Evolutionary conservation across 2,329 filamentous ascomycete genomes (phyloP).

Genomic region (Pseudovirgaria hyperparasitica): DNA sequence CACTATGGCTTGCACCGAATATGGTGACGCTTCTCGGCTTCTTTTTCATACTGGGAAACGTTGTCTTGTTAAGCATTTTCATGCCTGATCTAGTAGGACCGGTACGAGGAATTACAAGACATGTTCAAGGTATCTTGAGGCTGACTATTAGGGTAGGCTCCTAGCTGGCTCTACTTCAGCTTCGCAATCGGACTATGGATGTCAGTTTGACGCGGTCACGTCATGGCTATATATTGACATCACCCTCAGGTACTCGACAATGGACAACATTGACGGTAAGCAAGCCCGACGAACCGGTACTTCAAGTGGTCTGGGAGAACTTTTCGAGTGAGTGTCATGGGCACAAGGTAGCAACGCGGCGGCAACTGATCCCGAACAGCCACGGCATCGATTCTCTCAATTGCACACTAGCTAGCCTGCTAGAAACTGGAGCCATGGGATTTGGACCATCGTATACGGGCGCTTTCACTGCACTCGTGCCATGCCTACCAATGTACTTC

Average conservation of each 20-base stretch:
- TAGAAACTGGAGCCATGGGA: conserved; percentile 88
- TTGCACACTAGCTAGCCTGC: conserved; percentile 82
- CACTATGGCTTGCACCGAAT: conserved; percentile 93
- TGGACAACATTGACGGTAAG: conserved; percentile 98
- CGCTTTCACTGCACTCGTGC: conserved; percentile 81
- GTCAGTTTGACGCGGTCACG: conserved; percentile 31
- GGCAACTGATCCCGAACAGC: too few species aligned
- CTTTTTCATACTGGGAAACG: conserved; percentile 81
- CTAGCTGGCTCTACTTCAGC: conserved; percentile 88
- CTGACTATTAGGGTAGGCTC: conserved; percentile 42
- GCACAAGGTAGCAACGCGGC: too few species aligned
- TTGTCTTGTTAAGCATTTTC: conserved; percentile 60
- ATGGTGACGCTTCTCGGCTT: conserved; percentile 95
- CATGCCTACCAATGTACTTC: conserved; percentile 96
- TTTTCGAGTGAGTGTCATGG: conserved; percentile 59
- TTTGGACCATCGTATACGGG: conserved; percentile 73
- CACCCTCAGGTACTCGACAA: conserved; percentile 60
- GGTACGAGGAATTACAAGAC: conserved; percentile 34
- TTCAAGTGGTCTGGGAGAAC: conserved; percentile 84
- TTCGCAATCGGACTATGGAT: conserved; percentile 95
- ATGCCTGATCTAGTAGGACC: conserved; percentile 87
- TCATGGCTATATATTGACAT: conserved; percentile 7
- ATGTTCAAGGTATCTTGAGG: conserved; percentile 7
- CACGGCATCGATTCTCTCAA: conserved; percentile 98
- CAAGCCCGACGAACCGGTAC: conserved; percentile 91